Percentiles rank a stretch among this genome's conserved stretches.
phyloP scores from a whole-genome alignment of 495 filamentous ascomycete species.

The Aspergillus avenaceus region DNA sequence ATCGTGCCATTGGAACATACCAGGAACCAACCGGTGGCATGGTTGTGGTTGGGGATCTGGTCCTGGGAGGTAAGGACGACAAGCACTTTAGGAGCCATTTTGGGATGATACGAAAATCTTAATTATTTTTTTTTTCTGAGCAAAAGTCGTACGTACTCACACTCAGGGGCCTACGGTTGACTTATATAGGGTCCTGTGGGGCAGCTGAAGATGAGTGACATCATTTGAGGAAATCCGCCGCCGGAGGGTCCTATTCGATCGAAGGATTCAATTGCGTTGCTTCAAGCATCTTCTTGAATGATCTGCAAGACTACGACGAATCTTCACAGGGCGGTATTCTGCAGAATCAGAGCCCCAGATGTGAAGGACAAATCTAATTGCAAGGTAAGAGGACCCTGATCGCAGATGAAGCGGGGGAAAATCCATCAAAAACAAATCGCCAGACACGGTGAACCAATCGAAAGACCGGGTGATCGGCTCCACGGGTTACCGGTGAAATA shows the following conservation, averaged over 20 bases:
- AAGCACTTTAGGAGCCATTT: conserved; percentile 53
- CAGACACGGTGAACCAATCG: too few relatives aligned
- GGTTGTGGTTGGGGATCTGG: conserved; percentile 45
- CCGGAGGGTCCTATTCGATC: too few relatives aligned
- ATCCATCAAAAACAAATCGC: too few relatives aligned
- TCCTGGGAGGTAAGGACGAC: conserved; percentile 61
- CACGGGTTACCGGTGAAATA: background rate
- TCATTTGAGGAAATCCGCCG: background rate
- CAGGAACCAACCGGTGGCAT: conserved; percentile 62
- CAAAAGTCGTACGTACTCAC: background rate
- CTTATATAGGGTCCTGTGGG: background rate
- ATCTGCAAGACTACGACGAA: too few relatives aligned
- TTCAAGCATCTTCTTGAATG: background rate
- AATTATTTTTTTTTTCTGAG: background rate
- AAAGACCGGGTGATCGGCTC: background rate
- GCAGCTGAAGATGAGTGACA: conserved; percentile 2
- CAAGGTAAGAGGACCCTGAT: too few relatives aligned
- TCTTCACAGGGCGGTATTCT: too few relatives aligned
- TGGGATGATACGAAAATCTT: background rate
- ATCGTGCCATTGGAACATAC: conserved; percentile 24
- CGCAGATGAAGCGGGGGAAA: too few relatives aligned
- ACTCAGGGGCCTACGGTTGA: background rate
- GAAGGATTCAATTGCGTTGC: background rate
- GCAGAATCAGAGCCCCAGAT: too few relatives aligned
- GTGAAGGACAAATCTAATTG: too few relatives aligned